Evolutionary conservation across 1,284 basidiomycete species (phyloP), one percentile per base, ranked within the genome.

Genomic region (Hemileia vastatrix): DNA sequence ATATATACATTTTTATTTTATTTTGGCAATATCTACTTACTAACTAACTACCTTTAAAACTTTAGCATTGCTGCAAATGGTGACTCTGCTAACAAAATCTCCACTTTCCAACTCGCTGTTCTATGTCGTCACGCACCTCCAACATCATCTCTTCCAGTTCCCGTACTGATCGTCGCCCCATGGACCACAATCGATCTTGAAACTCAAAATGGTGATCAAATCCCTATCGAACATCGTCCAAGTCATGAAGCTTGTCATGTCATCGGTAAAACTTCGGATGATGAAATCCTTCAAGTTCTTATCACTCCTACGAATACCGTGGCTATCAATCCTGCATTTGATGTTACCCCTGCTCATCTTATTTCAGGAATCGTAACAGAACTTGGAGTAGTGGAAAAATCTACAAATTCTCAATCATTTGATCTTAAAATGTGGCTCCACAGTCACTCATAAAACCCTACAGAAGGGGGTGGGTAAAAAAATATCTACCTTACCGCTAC

Each of bases 291-390:
- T 81, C 81, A 88, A 59, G 88, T 87, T 0, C 85, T 87, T 0
- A 78, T 81, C 43, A 83, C 81, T 3, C 77, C 87, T 15, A 77
- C 81, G 61, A 83, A 80, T 11, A 68, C 66, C 9, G 69, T 68
- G 58, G 83, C 92, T 6, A 91, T 92, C 77, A 95, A 94, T 76
- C 90, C 91, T 2, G 88, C 86, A 66, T 95, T 94, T 75, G 91
- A 94, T 73, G 90, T 95, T 15, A 94, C 91, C 0, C 90, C 91
- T 0, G 88, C 90, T 1, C 85, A 88, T 66, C 72, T 80, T 23
- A 80, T 80, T 65, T 67, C 65, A 53, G 71, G 65, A 3, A 71
- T 74, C 47, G 79, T 77, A 5, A 71, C 70, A n/a, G 70, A 71
- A 58, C 49, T 70, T 0, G 72, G 71, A 2, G 70, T 70, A 3